Evolutionary conservation across 495 filamentous ascomycete genomes (phyloP), one percentile per base, ranked within the genome.

Genomic region (Penicillium salamii): DNA sequence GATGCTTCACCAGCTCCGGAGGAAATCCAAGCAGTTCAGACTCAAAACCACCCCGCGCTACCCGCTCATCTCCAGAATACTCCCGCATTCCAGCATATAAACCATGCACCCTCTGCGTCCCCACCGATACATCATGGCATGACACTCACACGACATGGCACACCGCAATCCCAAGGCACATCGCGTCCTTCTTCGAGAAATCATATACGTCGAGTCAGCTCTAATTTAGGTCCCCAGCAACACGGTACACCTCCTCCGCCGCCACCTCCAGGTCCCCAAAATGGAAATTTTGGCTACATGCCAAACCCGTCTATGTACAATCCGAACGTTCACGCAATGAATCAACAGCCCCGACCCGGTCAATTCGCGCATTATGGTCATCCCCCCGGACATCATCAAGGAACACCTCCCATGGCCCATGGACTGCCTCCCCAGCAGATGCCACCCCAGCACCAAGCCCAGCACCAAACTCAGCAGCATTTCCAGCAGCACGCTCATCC

Each of bases 61-160:
- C 85, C 85, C 46, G 84, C 84, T 36, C 89, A 89, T 62, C 83
- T 92, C 43, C 89, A 90, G 51, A 78, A 80, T 48, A 85, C 90
- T 61, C 74, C 86, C 24, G 75, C 78, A 24, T 91, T 88, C 58
- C 80, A 85, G 54, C 86, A 91, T 58, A 83, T 97, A 52, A 79
- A 90, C 63, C 84, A 93, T 56, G 90, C 89, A 17, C 88, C 91
- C 15, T 95, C 91, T 37, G 85, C 84, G 4, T 96, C 95, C 12
- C 93, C 95, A 45, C 95, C 95, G 1, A 88, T 97, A 53, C 78
- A 76, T 20, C 95, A 93, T 63, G 88, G 87, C 36, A 78, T 87
- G 42, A 78, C 80, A 7, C 89, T 86, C 57, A 81, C 83, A 33
- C 79, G 89, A 47, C 84, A 87, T 42, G 85, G 87, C 46, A 92